These are phyloP conservation scores for Penicillium sp. DNA, from an alignment of 2,329 filamentous ascomycete species.

Conservation along the genomic window DNA sequence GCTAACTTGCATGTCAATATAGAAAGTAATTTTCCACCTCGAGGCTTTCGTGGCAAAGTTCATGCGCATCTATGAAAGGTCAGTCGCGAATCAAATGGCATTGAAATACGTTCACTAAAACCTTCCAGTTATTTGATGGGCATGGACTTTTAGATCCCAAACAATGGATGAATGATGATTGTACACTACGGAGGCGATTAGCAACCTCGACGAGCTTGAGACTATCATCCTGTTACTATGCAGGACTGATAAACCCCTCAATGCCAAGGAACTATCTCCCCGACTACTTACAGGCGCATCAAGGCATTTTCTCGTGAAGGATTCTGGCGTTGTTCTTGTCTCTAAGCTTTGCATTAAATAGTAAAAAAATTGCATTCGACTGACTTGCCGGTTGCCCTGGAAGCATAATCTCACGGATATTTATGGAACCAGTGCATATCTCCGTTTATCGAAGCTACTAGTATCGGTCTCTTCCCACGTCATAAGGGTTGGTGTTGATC, in stretches of 20 bases:
- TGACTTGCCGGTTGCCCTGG: not conserved
- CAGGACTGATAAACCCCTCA: not conserved
- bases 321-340: slow-evolving; percentile 9
- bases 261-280: not conserved
- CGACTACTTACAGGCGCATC: slow-evolving; percentile 6
- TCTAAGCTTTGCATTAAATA: not conserved
- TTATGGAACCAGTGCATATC: not conserved
- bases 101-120: slow-evolving; percentile 40
- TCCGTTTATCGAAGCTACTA: not conserved
- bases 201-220: not conserved
- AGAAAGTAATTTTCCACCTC: slow-evolving; percentile 95
- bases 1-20: slow-evolving; percentile 9
- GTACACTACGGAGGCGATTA: slow-evolving; percentile 19
- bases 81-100: slow-evolving; percentile 31
- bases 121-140: slow-evolving; percentile 59
- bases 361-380: not conserved
- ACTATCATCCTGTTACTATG: not conserved
- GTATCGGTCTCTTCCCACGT: not conserved
- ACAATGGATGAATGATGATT: slow-evolving; percentile 31
- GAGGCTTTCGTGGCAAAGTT: slow-evolving; percentile 99
- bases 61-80: slow-evolving; percentile 94
- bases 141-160: slow-evolving; percentile 60
- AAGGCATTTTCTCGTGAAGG: slow-evolving; percentile 8
- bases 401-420: not conserved
- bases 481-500: not conserved